Evolutionary conservation across 371 early-diverging fungal genomes (phyloP), one percentile per base, ranked within the genome.

Genomic region (Conidiobolus coronatus): DNA sequence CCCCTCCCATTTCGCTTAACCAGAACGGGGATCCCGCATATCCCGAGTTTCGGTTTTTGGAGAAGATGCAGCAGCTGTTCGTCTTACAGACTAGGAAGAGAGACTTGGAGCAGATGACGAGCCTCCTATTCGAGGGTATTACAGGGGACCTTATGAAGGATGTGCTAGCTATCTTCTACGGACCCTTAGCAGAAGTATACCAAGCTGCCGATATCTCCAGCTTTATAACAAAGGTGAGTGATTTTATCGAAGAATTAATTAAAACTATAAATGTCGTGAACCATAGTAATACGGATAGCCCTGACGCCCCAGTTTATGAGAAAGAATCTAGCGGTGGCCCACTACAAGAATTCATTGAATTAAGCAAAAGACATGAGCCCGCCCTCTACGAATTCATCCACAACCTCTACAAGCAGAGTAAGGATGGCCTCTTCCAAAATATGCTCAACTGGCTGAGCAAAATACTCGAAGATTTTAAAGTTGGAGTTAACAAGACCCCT

Each of bases 81-180:
- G 50, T 33, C 24, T 22, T 42, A 15, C 48, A 23, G 45, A 52
- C 38, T 37, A 40, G 17, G 17, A 57, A 29, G 40, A 49, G 50
- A 4, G 73, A 74, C 36, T 67, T 70, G 47, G 72, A 74, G 29
- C 45, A 61, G 7, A 50, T 73, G 49, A 69, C 68, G 56, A 48
- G 61, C 1, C 56, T 77, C 14, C 57, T 73, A 45, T 74, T 68
- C 56, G 68, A 77, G 51, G 75, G 75, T 6, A 63, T 67, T 6
- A 73, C 77, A 0, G 70, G 73, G 6, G 72, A 74, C 48, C 54
- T 77, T 7, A 58, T 74, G 41, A 71, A 67, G 41, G 75, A 77
- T 23, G 43, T 74, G 7, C 65, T 77, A 42, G 59, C 73, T 8
- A 70, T 72, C 36, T 74, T 77, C 48, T 77, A 77, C 49, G 61